Base-by-base conservation (phyloP, 164 flowering plant genomes). In the Akebia trifoliata region DNA sequence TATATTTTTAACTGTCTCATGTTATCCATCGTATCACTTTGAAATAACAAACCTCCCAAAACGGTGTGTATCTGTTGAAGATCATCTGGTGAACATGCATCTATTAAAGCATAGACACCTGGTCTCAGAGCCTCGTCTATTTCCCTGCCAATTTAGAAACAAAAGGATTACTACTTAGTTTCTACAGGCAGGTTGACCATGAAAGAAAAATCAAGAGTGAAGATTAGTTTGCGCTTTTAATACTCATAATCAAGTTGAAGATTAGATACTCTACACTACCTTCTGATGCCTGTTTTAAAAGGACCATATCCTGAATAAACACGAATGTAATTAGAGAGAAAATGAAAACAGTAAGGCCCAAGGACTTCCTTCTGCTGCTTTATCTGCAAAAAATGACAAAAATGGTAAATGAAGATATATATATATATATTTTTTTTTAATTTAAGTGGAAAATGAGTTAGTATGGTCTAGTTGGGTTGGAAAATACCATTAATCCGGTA, bases 111-210 rank as follows among this genome's bases (percentile, higher is more conserved):
- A 68, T 87, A 87, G 6, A 92, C 69, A 52, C 96, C 98, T 1
- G 96, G 96, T 60, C 78, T 84, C 56, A 89, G 57, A 57, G 95
- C 87, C 68, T 85, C 98, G 54, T 89, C 95, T 54, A 89, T 69
- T 69, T 92, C 95, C 78, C 98, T 89, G 83, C 52, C 67, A n/a
- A 56, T 48, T 42, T 44, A 18, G 52, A 30, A 20, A 45, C 0
- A 17, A 47, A 36, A 50, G 10, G 10, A 44, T 50, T 25, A 36
- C 8, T 37, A 6, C 24, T 20, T 3, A 3, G 12, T n/a, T 44
- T 24, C 2, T 22, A 37, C 22, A 43, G 43, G 5, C 44, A 15
- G 1, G 20, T 7, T n/a, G 17, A 32, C 0, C 10, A 10, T 10
- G 20, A 40, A 64, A 14, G 11, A 11, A 29, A n/a, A 39, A 21